Percentiles rank a stretch among this genome's conserved stretches.
Evolutionary conservation across 2,329 filamentous ascomycete genomes (phyloP).

Genomic region (Neophaeococcomyces aloes): DNA sequence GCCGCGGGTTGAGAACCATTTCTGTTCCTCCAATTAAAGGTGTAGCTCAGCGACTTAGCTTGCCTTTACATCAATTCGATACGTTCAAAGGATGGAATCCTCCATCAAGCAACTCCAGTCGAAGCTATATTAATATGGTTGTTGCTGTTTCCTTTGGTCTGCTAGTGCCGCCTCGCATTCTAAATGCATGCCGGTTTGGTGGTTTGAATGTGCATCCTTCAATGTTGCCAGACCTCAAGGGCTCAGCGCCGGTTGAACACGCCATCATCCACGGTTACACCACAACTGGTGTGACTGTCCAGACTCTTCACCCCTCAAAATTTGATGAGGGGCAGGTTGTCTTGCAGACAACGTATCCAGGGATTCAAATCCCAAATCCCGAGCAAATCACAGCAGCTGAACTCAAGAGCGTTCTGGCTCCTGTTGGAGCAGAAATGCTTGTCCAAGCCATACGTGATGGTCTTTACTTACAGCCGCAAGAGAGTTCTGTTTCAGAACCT

Average conservation of each 20-base stretch:
- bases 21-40: slow-evolving; percentile 61
- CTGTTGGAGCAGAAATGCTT: slow-evolving; percentile 60
- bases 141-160: slow-evolving; percentile 91
- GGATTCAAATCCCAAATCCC: slow-evolving; percentile 44
- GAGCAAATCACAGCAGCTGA: slow-evolving; percentile 44
- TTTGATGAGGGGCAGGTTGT: slow-evolving; percentile 77
- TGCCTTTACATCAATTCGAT: slow-evolving; percentile 64
- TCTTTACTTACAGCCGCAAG: slow-evolving; percentile 55
- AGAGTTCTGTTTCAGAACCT: slow-evolving; percentile 24
- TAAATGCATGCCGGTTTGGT: slow-evolving; percentile 62
- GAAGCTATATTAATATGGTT: slow-evolving; percentile 56
- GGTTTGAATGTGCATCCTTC: slow-evolving; percentile 93
- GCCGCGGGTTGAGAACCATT: slow-evolving; percentile 61
- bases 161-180: slow-evolving; percentile 67
- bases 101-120: slow-evolving; percentile 35
- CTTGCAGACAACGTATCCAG: slow-evolving; percentile 53
- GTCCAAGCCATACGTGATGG: slow-evolving; percentile 52
- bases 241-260: slow-evolving; percentile 77
- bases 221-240: slow-evolving; percentile 62
- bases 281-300: slow-evolving; percentile 67
- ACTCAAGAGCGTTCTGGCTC: slow-evolving; percentile 48
- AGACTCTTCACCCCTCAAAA: slow-evolving; percentile 64
- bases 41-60: slow-evolving; percentile 50
- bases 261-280: slow-evolving; percentile 55
- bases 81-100: slow-evolving; percentile 75